Percentiles rank a stretch among this genome's conserved stretches.
Conservation (phyloP, 305 asterid genomes). For the Fraxinus latifolia region DNA sequence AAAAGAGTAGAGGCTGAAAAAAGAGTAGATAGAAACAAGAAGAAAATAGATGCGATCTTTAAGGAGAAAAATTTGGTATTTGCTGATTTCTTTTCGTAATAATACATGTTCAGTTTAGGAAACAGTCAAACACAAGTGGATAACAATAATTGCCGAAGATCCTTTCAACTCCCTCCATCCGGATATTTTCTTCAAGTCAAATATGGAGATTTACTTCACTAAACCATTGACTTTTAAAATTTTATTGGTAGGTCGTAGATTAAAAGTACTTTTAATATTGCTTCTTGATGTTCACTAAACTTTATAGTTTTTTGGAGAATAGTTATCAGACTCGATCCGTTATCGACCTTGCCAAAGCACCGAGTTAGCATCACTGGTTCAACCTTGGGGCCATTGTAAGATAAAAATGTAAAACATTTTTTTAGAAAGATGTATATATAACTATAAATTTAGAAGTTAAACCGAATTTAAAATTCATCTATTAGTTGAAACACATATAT, state of each 20-base stretch:
- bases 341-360: no score
- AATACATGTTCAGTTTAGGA: not conserved
- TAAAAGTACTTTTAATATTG: no score
- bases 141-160: not conserved
- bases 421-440: no score
- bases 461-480: no score
- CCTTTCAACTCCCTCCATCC: not conserved
- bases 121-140: not conserved
- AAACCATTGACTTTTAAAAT: not conserved
- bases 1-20: not conserved
- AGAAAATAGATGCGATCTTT: not conserved
- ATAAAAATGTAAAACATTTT: no score
- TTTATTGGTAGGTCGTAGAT: not conserved
- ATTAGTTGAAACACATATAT: no score
- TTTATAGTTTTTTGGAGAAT: no score
- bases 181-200: not conserved
- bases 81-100: not conserved
- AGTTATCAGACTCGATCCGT: no score
- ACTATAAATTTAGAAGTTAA: no score
- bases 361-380: no score
- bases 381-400: no score
- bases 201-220: not conserved
- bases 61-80: not conserved
- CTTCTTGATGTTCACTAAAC: not conserved
- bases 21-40: not conserved